Percentiles rank a stretch among this genome's conserved stretches.
phyloP scores from a whole-genome alignment of 2,329 filamentous ascomycete species.

The Apiospora rasikravindrae region DNA sequence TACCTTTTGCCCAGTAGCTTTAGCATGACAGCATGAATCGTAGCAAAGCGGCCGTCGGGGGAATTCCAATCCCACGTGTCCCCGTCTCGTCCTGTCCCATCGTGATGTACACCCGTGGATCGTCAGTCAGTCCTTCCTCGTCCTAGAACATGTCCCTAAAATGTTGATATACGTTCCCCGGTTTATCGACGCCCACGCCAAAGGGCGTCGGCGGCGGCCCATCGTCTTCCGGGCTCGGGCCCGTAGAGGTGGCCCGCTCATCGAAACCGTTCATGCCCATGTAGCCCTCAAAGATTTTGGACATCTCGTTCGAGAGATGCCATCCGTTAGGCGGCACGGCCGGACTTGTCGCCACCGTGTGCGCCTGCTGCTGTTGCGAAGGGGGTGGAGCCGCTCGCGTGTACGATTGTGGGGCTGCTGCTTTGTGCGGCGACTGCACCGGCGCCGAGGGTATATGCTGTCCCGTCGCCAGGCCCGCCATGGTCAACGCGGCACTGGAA shows the following conservation, averaged over 20 bases:
- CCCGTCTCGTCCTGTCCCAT: not conserved
- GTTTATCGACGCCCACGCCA: slow-evolving; percentile 24
- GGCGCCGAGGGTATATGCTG: slow-evolving; percentile 33
- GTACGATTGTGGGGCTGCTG: slow-evolving; percentile 22
- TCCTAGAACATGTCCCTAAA: slow-evolving; percentile 36
- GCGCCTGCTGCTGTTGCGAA: not conserved
- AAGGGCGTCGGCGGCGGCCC: slow-evolving; percentile 10
- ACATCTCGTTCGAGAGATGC: slow-evolving; percentile 60
- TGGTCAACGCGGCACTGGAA: slow-evolving; percentile 57
- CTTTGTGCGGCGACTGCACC: slow-evolving; percentile 24
- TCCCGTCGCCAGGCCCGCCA: slow-evolving; percentile 58
- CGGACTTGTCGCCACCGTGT: slow-evolving; percentile 5
- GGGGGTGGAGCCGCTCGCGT: slow-evolving; percentile 15
- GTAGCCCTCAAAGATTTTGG: slow-evolving; percentile 51
- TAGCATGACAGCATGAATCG: slow-evolving; percentile 1
- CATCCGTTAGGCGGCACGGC: slow-evolving; percentile 47
- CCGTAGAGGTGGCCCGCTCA: slow-evolving; percentile 15
- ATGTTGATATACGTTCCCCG: slow-evolving; percentile 33
- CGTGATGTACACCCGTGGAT: not conserved
- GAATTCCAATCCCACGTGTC: not conserved
- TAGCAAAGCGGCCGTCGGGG: not conserved
- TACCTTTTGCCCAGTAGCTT: not conserved
- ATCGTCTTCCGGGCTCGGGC: slow-evolving; percentile 20
- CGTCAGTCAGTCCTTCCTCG: not conserved
- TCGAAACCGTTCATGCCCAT: slow-evolving; percentile 31